Percentiles rank a stretch among this genome's conserved stretches.
Conservation (phyloP, 108 stramenopile species). For the Mayamaea pseudoterrestris region DNA sequence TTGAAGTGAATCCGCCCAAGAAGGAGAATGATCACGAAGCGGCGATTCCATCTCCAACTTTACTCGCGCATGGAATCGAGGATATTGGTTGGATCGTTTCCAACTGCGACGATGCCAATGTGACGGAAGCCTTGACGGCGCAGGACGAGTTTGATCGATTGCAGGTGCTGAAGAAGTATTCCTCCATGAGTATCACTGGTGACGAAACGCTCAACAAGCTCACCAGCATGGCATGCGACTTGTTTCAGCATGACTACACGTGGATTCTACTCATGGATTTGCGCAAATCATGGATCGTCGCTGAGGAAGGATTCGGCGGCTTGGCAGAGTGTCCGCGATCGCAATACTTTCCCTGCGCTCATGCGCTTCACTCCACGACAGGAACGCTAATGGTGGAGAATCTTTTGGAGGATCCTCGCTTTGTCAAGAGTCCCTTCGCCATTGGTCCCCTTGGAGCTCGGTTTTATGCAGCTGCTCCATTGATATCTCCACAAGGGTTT, state of each 20-base stretch:
- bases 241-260: conserved; percentile 61
- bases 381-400: conserved; percentile 56
- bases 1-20: no score
- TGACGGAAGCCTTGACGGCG: conserved; percentile 15
- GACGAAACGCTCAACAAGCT: conserved; percentile 44
- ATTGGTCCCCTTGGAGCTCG: conserved; percentile 43
- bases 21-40: no score
- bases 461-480: conserved; percentile 77
- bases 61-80: no score
- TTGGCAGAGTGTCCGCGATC: conserved; percentile 41
- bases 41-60: no score
- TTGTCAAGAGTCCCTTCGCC: conserved; percentile 49
- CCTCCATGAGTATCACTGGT: conserved; percentile 30
- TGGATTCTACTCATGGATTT: conserved; percentile 54
- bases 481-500: conserved; percentile 48
- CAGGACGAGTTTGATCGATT: conserved; percentile 48
- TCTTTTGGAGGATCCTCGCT: conserved; percentile 50
- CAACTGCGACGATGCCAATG: conserved; percentile 9
- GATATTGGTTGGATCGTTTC: conserved; percentile 26
- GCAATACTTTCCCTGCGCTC: conserved; percentile 70
- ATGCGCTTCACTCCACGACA: conserved; percentile 32
- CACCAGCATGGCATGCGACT: conserved; percentile 19
- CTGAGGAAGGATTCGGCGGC: conserved; percentile 37
- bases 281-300: conserved; percentile 70
- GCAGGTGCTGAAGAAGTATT: conserved; percentile 39